Evolutionary conservation across 176 grass and related monocot genomes (phyloP).

Genomic region (Cenchrus fungigraminus): DNA sequence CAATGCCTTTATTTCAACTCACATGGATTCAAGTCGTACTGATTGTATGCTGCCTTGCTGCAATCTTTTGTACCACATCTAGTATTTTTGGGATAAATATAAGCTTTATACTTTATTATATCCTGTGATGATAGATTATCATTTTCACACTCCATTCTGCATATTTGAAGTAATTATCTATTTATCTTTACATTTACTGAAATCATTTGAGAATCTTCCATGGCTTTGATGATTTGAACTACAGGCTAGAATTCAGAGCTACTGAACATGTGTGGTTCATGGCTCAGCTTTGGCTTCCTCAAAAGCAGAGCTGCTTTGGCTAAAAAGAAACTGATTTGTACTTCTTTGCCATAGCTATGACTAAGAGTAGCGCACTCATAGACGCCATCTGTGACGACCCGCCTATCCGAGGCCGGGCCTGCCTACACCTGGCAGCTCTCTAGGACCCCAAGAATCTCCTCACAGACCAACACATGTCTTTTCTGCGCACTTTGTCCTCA

Average conservation of each 20-base stretch:
- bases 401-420: too few relatives aligned
- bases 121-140: neutral
- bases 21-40: conserved; percentile 3
- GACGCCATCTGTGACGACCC: neutral
- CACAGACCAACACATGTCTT: too few relatives aligned
- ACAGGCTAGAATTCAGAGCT: neutral
- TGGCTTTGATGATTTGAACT: neutral
- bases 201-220: neutral
- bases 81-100: conserved; percentile 22
- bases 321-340: neutral
- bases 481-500: too few relatives aligned
- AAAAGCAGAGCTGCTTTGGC: neutral
- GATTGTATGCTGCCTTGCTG: conserved; percentile 32
- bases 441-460: too few relatives aligned
- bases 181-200: neutral
- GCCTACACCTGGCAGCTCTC: too few relatives aligned
- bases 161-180: neutral
- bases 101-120: neutral
- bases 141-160: neutral
- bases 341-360: neutral
- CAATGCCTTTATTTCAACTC: conserved; percentile 13
- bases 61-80: conserved; percentile 29
- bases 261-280: neutral
- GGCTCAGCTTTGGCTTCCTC: neutral
- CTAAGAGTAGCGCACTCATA: neutral